These are phyloP conservation scores for Porogramme epimiltina DNA, from an alignment of 1,284 basidiomycete species.

Conservation along the genomic window DNA sequence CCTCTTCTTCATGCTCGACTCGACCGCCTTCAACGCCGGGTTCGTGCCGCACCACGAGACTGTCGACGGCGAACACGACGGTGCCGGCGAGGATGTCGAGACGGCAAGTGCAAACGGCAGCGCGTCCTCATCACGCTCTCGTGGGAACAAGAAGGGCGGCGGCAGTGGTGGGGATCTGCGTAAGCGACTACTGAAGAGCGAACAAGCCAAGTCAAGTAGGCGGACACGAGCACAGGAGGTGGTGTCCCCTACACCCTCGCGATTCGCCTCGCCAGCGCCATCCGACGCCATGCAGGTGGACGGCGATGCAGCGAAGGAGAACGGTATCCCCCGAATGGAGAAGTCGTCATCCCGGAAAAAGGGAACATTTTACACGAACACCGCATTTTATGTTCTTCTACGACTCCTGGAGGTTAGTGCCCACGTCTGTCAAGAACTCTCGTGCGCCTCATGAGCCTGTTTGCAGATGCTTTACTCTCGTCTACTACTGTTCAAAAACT, in stretches of 20 bases:
- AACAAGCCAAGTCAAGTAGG: constrained; percentile 71
- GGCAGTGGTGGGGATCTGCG: constrained; percentile 59
- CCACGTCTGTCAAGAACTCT: too few species aligned
- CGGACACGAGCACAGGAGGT: constrained; percentile 56
- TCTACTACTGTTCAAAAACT: constrained; percentile 77
- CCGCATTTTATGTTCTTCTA: constrained; percentile 84
- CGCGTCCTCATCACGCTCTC: constrained; percentile 35
- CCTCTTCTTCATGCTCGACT: constrained; percentile 72
- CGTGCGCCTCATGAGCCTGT: too few species aligned
- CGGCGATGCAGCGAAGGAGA: constrained; percentile 22
- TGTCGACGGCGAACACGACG: constrained; percentile 53
- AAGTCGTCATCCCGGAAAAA: constrained; percentile 42
- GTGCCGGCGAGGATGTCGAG: constrained; percentile 49
- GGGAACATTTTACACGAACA: constrained; percentile 87
- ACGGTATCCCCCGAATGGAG: constrained; percentile 13
- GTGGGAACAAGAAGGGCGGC: constrained; percentile 40
- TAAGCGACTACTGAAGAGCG: constrained; percentile 76
- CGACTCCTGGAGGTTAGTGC: constrained; percentile 79
- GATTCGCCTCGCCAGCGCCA: constrained; percentile 58
- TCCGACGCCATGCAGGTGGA: constrained; percentile 45
- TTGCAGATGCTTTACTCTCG: constrained; percentile 87
- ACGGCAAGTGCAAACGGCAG: constrained; percentile 40
- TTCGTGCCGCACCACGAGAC: constrained; percentile 51
- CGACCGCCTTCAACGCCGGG: constrained; percentile 69
- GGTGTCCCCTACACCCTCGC: constrained; percentile 40